Evolutionary conservation across 2,329 filamentous ascomycete species (phyloP).

Genomic region (Chalaropsis ovoidea): DNA sequence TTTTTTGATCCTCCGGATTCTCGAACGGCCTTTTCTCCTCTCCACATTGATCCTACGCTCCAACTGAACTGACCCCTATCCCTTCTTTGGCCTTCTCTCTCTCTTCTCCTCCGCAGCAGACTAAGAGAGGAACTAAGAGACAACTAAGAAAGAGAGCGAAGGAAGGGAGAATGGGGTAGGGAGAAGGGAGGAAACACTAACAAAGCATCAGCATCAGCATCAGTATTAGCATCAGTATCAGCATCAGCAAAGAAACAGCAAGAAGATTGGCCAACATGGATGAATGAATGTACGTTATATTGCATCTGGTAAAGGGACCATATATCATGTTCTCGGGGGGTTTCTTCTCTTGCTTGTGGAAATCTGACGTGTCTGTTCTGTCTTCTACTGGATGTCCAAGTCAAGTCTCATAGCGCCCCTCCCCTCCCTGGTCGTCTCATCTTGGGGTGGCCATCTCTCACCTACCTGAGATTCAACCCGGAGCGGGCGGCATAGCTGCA

Average conservation of each 20-base stretch:
- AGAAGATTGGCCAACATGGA: no score
- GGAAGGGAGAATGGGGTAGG: background rate
- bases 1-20: constrained; percentile 21
- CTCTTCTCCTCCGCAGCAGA: constrained; percentile 21
- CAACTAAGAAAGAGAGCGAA: constrained; percentile 5
- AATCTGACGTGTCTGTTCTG: no score
- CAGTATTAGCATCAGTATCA: background rate
- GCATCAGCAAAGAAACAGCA: background rate
- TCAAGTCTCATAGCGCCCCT: background rate
- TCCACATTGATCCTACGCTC: constrained; percentile 14
- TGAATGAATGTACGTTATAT: background rate
- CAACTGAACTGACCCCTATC: constrained; percentile 8
- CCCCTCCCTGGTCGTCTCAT: background rate
- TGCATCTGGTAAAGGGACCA: background rate
- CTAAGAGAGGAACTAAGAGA: constrained; percentile 8
- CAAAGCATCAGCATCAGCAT: background rate
- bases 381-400: no score
- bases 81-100: constrained; percentile 6
- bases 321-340: no score
- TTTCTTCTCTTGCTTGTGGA: no score
- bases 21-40: constrained; percentile 22
- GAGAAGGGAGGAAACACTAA: background rate
- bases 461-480: constrained; percentile 4
- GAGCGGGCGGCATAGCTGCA: constrained; percentile 6
- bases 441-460: background rate